phyloP scores from a whole-genome alignment of 2,329 filamentous ascomycete genomes.

The Parastagonospora nodorum region DNA sequence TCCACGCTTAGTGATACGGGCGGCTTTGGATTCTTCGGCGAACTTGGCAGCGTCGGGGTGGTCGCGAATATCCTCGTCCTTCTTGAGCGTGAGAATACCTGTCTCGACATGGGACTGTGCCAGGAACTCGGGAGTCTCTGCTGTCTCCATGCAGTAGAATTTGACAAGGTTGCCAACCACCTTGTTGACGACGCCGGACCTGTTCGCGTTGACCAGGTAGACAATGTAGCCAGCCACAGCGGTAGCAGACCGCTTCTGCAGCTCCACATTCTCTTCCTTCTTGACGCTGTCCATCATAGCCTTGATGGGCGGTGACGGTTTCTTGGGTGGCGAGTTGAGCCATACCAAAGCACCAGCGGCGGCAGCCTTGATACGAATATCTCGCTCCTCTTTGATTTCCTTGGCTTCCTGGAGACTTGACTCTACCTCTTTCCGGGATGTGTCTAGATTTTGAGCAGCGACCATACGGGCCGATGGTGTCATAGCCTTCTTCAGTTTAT shows the following conservation, averaged over 20 bases:
- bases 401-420: conserved; percentile 80
- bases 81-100: conserved; percentile 89
- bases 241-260: conserved; percentile 84
- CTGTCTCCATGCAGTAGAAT: conserved; percentile 96
- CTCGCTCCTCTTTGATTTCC: conserved; percentile 76
- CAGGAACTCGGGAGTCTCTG: conserved; percentile 93
- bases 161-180: conserved; percentile 95
- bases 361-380: conserved; percentile 83
- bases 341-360: conserved; percentile 87
- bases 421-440: conserved; percentile 73
- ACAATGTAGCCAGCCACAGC: conserved; percentile 87
- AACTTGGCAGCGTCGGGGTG: conserved; percentile 90
- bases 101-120: conserved; percentile 78
- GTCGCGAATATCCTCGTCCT: conserved; percentile 94
- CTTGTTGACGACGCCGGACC: conserved; percentile 88
- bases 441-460: conserved; percentile 76
- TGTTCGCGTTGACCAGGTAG: conserved; percentile 78
- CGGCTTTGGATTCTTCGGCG: conserved; percentile 85
- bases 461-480: conserved; percentile 86
- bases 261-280: conserved; percentile 84
- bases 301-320: conserved; percentile 90
- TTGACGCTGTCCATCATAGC: conserved; percentile 99
- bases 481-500: conserved; percentile 85
- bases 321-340: conserved; percentile 88
- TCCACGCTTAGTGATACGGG: conserved; percentile 86